Percentiles rank a stretch among this genome's conserved stretches.
phyloP scores from a whole-genome alignment of 2,329 filamentous ascomycete species.

The Diaporthe citrichinensis region DNA sequence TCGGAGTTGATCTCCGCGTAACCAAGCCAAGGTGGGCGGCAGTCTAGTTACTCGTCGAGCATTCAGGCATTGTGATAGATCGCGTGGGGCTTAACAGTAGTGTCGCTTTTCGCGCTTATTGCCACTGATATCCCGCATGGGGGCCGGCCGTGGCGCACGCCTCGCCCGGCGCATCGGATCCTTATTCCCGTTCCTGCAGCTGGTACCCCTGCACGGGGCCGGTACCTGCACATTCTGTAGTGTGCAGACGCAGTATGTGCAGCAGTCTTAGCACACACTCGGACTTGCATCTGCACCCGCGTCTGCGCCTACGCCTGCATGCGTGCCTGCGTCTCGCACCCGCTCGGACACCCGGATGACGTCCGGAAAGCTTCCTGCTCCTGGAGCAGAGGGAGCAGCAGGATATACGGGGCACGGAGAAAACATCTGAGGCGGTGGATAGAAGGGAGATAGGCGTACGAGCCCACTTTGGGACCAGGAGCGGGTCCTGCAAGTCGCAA shows the following conservation, averaged over 20 bases:
- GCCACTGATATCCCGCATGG: constrained; percentile 22
- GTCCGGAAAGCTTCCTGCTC: constrained; percentile 4
- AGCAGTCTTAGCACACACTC: neutral
- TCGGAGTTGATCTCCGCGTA: constrained; percentile 12
- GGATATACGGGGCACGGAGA: neutral
- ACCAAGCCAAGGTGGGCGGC: constrained; percentile 12
- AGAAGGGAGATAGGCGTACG: neutral
- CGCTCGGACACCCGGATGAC: constrained; percentile 6
- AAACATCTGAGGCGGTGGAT: constrained; percentile 20
- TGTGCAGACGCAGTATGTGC: neutral
- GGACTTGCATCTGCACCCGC: constrained; percentile 15
- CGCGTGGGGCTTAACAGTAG: constrained; percentile 19
- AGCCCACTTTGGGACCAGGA: constrained; percentile 4
- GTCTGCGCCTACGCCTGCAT: constrained; percentile 3
- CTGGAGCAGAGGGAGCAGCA: neutral
- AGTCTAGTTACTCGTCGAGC: neutral
- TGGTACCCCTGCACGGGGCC: neutral
- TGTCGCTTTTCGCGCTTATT: constrained; percentile 31
- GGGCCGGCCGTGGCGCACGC: constrained; percentile 13
- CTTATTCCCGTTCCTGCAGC: constrained; percentile 33
- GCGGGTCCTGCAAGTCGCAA: constrained; percentile 22
- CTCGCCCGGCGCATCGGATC: constrained; percentile 28
- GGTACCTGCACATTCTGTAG: constrained; percentile 7
- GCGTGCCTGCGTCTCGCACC: neutral
- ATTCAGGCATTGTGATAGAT: constrained; percentile 14